Evolutionary conservation across 2,329 filamentous ascomycete species (phyloP).

Genomic region (Magnaporthales sp.): DNA sequence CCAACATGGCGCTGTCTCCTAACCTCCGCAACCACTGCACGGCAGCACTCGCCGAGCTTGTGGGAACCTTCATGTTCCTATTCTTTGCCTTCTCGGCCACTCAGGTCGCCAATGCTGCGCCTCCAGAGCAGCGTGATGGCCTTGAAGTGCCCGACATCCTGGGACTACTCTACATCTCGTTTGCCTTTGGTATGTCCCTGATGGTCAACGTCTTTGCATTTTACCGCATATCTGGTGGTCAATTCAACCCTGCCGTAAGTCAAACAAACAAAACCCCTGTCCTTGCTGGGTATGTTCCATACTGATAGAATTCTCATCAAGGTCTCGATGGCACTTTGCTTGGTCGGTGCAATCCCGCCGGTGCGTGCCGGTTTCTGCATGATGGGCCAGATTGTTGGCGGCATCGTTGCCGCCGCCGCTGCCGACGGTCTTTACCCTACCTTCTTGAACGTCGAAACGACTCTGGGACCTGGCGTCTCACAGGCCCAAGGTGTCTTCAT

Average conservation of each 20-base stretch:
- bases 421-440: conserved; percentile 51
- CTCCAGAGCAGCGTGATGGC: conserved; percentile 10
- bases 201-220: conserved; percentile 49
- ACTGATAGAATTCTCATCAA: conserved; percentile 11
- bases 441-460: conserved; percentile 41
- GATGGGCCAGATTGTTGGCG: conserved; percentile 47
- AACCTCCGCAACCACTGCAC: conserved; percentile 24
- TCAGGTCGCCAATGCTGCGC: conserved; percentile 17
- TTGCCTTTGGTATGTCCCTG: conserved; percentile 40
- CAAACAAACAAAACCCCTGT: neutral
- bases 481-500: conserved; percentile 54
- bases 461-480: conserved; percentile 40
- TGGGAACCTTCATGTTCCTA: conserved; percentile 45
- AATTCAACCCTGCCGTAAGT: conserved; percentile 42
- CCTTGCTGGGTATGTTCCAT: neutral
- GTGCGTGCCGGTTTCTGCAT: conserved; percentile 43
- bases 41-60: conserved; percentile 39
- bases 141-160: conserved; percentile 20
- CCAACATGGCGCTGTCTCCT: neutral
- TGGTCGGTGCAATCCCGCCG: conserved; percentile 47
- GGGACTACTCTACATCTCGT: conserved; percentile 38
- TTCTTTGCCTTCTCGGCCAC: conserved; percentile 24
- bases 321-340: conserved; percentile 50
- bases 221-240: conserved; percentile 42
- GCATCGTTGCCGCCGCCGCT: conserved; percentile 47